phyloP scores from a whole-genome alignment of 805 yeast species.

The Saturnispora dispora region DNA sequence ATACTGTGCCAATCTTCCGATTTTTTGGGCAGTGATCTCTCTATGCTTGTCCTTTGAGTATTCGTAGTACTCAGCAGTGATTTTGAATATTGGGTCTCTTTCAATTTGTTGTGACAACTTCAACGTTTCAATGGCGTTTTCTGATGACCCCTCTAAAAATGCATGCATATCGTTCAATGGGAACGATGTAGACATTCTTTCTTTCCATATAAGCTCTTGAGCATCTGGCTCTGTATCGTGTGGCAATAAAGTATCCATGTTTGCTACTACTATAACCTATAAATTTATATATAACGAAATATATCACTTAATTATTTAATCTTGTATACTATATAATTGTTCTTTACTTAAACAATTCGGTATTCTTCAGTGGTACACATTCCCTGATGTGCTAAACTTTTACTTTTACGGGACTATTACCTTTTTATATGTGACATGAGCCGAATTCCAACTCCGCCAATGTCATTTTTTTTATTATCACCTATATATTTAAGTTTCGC shows the following conservation, averaged over 20 bases:
- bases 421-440: not conserved
- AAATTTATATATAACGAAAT: too few species aligned
- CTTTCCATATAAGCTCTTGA: slow-evolving; percentile 32
- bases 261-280: not conserved
- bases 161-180: slow-evolving; percentile 40
- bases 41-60: slow-evolving; percentile 47
- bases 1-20: slow-evolving; percentile 51
- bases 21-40: slow-evolving; percentile 49
- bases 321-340: too few species aligned
- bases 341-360: too few species aligned
- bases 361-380: too few species aligned
- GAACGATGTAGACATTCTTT: slow-evolving; percentile 37
- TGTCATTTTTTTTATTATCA: not conserved
- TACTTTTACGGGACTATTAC: not conserved
- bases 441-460: not conserved
- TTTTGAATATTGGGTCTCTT: slow-evolving; percentile 56
- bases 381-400: not conserved
- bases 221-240: slow-evolving; percentile 28
- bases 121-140: slow-evolving; percentile 39
- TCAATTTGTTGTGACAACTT: slow-evolving; percentile 48
- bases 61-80: slow-evolving; percentile 49
- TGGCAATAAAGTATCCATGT: slow-evolving; percentile 13
- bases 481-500: not conserved
- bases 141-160: slow-evolving; percentile 44
- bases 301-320: too few species aligned